Evolutionary conservation across 768 basidiomycete genomes (phyloP).

Genomic region (Rhizopogon rudus): DNA sequence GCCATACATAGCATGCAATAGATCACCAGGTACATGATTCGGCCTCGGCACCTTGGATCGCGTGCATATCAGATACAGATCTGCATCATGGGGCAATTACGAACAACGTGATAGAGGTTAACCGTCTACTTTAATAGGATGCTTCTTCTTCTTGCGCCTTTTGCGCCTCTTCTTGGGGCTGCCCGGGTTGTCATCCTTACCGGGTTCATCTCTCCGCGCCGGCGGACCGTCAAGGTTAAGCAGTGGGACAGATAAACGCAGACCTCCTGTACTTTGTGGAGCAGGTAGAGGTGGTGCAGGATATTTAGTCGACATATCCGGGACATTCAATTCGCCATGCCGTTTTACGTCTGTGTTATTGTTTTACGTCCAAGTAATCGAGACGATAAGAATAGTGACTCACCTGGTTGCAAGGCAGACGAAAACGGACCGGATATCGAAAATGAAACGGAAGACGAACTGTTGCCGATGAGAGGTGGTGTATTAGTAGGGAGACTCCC

Average conservation of each 20-base stretch:
- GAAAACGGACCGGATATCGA: neutral
- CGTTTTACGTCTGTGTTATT: neutral
- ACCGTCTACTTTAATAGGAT: slow-evolving; percentile 3
- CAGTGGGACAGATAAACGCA: slow-evolving; percentile 35
- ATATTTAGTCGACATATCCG: neutral
- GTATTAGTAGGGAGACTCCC: neutral
- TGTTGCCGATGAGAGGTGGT: neutral
- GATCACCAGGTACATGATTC: neutral
- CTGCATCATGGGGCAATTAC: neutral
- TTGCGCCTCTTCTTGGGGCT: slow-evolving; percentile 50
- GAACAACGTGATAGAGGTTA: neutral
- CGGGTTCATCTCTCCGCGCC: slow-evolving; percentile 14
- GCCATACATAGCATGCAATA: neutral
- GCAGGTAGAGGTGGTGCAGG: neutral
- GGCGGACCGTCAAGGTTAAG: slow-evolving; percentile 54
- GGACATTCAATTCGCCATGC: neutral
- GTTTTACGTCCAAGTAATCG: neutral
- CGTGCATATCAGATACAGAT: neutral
- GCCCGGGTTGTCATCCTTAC: slow-evolving; percentile 9
- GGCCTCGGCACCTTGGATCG: neutral
- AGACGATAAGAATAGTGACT: neutral
- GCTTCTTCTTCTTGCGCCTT: slow-evolving; percentile 51
- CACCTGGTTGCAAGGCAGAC: neutral
- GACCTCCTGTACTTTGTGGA: slow-evolving; percentile 11
- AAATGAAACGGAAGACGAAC: neutral